Evolutionary conservation across 1,284 basidiomycete species (phyloP), one percentile per base, ranked within the genome.

Genomic region (Trichosporon ovoides): DNA sequence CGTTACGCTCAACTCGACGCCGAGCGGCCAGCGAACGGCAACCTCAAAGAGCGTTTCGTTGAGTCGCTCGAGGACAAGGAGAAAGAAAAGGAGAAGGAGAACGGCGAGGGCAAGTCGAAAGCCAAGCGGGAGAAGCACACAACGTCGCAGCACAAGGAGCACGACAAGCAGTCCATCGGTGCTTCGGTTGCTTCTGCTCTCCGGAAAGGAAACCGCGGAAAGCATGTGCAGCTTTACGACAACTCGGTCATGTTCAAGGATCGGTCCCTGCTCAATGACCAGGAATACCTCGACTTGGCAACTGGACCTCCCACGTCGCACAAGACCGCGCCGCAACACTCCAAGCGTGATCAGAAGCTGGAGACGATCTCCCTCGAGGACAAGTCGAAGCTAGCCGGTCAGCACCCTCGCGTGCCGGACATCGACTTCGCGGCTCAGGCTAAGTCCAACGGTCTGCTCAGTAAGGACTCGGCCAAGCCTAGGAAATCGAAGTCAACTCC

Each of bases 281-380:
- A 77, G 58, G 80, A 80, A 57, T 77, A 78, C 56, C 75, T 81
- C 33, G 80, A 81, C 57, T 67, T 81, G 3, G 79, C 80, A 3
- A 61, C 72, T 24, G 80, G 80, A 2, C 77, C 77, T 7, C 80
- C 80, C 1, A 66, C 77, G 4, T 69, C 76, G 20, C 67, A 73
- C 0, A 71, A 74, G 43, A 68, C 78, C 3, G 36, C 16, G 2
- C 50, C 50, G 2, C 69, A 69, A 7, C 70, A 74, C 4, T 77
- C 75, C 33, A 79, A 79, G 61, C 70, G 71, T 53, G 69, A 65
- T 28, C 69, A 73, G 3, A 57, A 74, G 34, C 72, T 80, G 3
- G 78, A 79, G 50, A 65, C 72, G 19, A 76, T 79, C 56, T 78
- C 75, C 22, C 68, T 67, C 5, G 75, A 77, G 48, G 76, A 77